phyloP scores from a whole-genome alignment of 306 rosid species.

The Cucurbita argyrosperma region DNA sequence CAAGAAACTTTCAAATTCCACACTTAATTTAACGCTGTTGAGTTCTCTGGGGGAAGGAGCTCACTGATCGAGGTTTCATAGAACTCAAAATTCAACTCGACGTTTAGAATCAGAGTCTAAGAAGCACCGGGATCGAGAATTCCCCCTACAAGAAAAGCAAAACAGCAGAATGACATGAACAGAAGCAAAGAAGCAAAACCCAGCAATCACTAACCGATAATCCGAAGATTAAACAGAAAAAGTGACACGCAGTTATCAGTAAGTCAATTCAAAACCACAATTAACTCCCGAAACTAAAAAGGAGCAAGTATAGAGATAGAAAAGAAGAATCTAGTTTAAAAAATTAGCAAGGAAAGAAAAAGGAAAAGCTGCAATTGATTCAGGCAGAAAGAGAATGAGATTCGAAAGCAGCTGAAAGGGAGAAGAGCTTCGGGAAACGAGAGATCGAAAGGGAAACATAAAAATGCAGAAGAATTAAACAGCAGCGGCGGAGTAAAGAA shows the following conservation, averaged over 20 bases:
- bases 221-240: background rate
- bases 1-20: conserved; percentile 3
- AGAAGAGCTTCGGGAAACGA: conserved; percentile 11
- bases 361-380: conserved; percentile 10
- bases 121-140: background rate
- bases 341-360: background rate
- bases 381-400: conserved; percentile 4
- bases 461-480: conserved; percentile 6
- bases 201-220: background rate
- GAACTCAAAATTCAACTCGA: background rate
- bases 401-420: conserved; percentile 16
- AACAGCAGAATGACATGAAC: background rate
- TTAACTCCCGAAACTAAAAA: background rate
- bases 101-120: background rate
- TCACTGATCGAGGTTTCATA: background rate
- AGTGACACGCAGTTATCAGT: background rate
- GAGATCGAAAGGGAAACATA: conserved; percentile 12
- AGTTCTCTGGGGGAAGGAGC: background rate
- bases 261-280: background rate
- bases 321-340: conserved; percentile 7
- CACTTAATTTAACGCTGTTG: background rate
- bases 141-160: background rate
- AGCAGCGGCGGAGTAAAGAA: conserved; percentile 5
- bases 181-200: background rate
- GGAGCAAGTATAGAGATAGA: conserved; percentile 1